Evolutionary conservation across 495 filamentous ascomycete species (phyloP), one percentile per base, ranked within the genome.

Genomic region (Cercophora newfieldiana): DNA sequence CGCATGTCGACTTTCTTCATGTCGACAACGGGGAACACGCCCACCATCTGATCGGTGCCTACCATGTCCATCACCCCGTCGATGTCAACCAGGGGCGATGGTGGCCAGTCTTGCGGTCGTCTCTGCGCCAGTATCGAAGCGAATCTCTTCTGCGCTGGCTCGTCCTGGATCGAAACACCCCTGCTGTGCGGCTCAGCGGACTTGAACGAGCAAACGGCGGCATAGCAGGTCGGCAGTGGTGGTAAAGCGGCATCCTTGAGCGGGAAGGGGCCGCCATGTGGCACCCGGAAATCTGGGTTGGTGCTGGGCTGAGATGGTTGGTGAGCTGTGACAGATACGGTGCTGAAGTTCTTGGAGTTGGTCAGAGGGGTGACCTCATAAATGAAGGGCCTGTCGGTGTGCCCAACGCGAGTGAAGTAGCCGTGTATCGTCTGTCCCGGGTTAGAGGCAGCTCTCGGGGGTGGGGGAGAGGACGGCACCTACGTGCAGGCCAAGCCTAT

Each of bases 1-100:
- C 63, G 66, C 83, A 91, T 88, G 67, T 90, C 86, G 26, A 86
- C 83, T 73, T 90, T 91, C 31, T 82, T 81, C 68, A 87, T 85
- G 16, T 87, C 82, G 12, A 91, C 72, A 0, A 83, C 78, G 0
- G 89, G 88, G 67, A 90, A 91, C 0, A 60, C 44, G 33, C 80
- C 80, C 3, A 74, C 61, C 5, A 72, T n/a, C n/a, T n/a, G 65
- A 8, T 73, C 55, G 29, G 67, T 51, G 0, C 75, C 79, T 14
- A 75, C 70, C 0, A 59, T 10, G 0, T 64, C 72, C 1, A 79
- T 64, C 5, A 71, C 33, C 2, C 50, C 66, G 0, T 73, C 69
- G 48, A 83, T 72, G 68, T 83, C 81, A 8, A 80, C 29, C 25
- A 76, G 75, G 0, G 81, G 81, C 4, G 74, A 68, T 4, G 80